phyloP scores from a whole-genome alignment of 495 filamentous ascomycete genomes.

The Neurospora sp. region DNA sequence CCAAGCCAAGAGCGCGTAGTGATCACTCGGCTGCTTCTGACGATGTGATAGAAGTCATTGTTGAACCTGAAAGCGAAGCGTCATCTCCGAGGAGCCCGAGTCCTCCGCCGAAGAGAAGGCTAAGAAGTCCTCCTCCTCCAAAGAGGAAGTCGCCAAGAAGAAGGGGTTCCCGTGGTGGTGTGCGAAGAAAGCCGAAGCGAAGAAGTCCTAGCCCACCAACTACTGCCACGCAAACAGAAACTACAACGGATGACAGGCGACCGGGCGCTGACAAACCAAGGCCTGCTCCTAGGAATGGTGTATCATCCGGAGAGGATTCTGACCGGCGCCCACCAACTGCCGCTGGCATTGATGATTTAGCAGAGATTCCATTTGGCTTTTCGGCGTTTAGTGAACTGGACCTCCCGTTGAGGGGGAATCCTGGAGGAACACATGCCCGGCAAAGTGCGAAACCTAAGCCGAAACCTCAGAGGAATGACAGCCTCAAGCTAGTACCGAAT shows the following conservation, averaged over 20 bases:
- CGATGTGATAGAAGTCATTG: slow-evolving; percentile 36
- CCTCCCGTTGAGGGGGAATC: slow-evolving; percentile 20
- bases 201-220: not conserved
- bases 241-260: slow-evolving; percentile 12
- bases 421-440: slow-evolving; percentile 26
- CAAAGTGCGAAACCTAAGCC: slow-evolving; percentile 27
- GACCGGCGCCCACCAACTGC: slow-evolving; percentile 27
- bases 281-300: not conserved
- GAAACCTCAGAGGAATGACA: slow-evolving; percentile 32
- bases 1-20: slow-evolving; percentile 12
- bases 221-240: slow-evolving; percentile 11
- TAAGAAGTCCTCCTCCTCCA: slow-evolving; percentile 1
- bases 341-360: slow-evolving; percentile 35
- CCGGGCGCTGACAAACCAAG: not conserved
- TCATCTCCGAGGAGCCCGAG: slow-evolving; percentile 3
- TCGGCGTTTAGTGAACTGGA: slow-evolving; percentile 51
- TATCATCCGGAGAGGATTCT: slow-evolving; percentile 19
- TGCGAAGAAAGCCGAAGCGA: slow-evolving; percentile 9
- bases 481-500: slow-evolving; percentile 42
- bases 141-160: slow-evolving; percentile 15
- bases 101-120: not conserved
- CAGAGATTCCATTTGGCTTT: slow-evolving; percentile 45
- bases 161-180: slow-evolving; percentile 7
- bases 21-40: slow-evolving; percentile 25
- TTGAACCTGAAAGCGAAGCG: slow-evolving; percentile 22